Evolutionary conservation across 768 basidiomycete species (phyloP), one percentile per base, ranked within the genome.

Genomic region (Lentinula aciculospora): DNA sequence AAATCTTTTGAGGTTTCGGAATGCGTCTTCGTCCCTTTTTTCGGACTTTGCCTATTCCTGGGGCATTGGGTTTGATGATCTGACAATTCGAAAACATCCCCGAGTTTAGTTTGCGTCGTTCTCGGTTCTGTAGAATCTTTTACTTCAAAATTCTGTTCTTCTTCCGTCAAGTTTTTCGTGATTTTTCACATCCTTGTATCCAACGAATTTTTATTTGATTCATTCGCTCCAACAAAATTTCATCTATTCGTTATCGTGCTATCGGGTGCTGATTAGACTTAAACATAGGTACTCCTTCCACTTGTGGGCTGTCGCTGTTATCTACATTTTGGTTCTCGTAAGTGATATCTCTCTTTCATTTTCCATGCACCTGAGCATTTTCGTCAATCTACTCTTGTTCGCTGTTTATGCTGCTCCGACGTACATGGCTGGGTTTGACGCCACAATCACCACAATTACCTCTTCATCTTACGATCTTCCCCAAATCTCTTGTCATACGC

Each of bases 271-370:
- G n/a, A 50, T 8, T 21, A 15, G n/a, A 31, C 23, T 39, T 3
- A 25, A 12, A 36, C 58, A 47, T 61, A 86, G 85, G 40, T 88
- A 88, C 64, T 82, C 82, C 1, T 71, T 84, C 32, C 88, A 89
- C 64, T 70, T 89, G 39, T 89, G 86, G 87, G 66, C 75, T 0
- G 83, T 87, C 19, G 84, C 84, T 1, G 60, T 78, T 40, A 65
- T 88, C 15, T 89, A 87, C 65, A 81, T 79, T 64, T 66, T 87
- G 34, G 72, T 77, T 37, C 67, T 89, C 71, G 87, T 86, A 68
- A 25, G 77, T 66, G 21, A 13, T 21, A 3, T 44, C 9, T 53
- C 23, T 31, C 19, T 12, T 25, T 12, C 6, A 27, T 25, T 25
- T 17, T 39, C 6, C 6, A 23, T 25, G n/a, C 9, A 8, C 32